These are phyloP conservation scores for Obba rivulosa DNA, from an alignment of 768 basidiomycete genomes.

Conservation along the genomic window DNA sequence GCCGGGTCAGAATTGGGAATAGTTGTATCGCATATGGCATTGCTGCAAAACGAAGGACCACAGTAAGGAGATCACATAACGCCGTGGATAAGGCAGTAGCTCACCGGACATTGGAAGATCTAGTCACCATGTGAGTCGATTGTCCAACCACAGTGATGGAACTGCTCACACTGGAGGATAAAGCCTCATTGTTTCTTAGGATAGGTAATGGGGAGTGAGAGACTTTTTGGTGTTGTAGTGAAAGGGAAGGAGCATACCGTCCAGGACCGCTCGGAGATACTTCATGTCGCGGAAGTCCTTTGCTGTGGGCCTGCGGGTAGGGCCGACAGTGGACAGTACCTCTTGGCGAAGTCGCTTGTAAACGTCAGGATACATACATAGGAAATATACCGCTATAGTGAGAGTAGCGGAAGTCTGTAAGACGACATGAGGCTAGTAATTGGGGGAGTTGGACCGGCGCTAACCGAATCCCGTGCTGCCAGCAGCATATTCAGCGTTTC, in stretches of 20 bases:
- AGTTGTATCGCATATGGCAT: conserved; percentile 15
- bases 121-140: conserved; percentile 3
- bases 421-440: neutral
- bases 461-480: conserved; percentile 20
- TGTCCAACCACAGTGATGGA: neutral
- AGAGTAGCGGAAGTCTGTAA: conserved; percentile 26
- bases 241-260: neutral
- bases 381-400: conserved; percentile 28
- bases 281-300: conserved; percentile 28
- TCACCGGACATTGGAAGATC: conserved; percentile 31
- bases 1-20: conserved; percentile 18
- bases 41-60: neutral
- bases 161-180: conserved; percentile 6
- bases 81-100: neutral
- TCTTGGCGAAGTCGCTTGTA: conserved; percentile 26
- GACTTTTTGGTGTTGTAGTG: neutral
- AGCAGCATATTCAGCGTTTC: conserved; percentile 24
- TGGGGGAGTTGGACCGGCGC: conserved; percentile 9
- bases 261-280: conserved; percentile 23
- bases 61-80: neutral
- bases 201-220: conserved; percentile 5
- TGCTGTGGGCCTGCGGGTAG: conserved; percentile 22
- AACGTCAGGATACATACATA: conserved; percentile 26
- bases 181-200: conserved; percentile 17
- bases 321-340: conserved; percentile 24